Conservation (phyloP, 83 land plant genomes). For the Diphasiastrum complanatum region DNA sequence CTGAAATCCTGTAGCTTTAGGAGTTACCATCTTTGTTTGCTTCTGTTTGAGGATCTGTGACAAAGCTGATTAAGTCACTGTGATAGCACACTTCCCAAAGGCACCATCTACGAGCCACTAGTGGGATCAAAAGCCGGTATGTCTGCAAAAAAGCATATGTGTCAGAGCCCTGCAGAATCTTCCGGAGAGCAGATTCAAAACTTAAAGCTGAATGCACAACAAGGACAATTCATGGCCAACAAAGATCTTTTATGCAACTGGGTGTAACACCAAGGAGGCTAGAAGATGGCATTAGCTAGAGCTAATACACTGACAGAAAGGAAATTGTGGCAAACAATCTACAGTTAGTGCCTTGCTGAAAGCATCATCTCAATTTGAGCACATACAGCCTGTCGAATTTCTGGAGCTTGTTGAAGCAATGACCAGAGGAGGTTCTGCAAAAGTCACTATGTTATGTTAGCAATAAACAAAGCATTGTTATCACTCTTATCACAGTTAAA, state of each 20-base stretch:
- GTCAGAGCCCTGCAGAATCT: no score
- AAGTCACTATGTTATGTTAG: no score
- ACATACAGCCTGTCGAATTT: constrained; percentile 20
- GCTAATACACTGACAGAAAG: no score
- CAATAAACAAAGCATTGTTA: no score
- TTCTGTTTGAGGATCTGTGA: constrained; percentile 22
- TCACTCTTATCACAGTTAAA: no score
- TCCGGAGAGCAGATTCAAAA: no score
- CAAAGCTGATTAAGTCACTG: constrained; percentile 11
- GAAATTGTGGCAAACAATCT: neutral
- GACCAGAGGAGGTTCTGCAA: constrained; percentile 2
- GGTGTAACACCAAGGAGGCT: no score
- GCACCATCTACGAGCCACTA: constrained; percentile 19
- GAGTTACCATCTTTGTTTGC: constrained; percentile 15
- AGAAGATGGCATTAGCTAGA: no score
- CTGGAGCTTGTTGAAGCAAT: constrained; percentile 26
- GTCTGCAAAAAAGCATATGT: neutral
- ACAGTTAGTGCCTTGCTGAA: neutral
- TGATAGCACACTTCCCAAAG: constrained; percentile 10
- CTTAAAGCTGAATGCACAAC: no score
- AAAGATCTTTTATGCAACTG: no score
- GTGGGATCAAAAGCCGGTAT: constrained; percentile 12
- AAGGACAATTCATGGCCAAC: no score
- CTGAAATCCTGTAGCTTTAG: no score
- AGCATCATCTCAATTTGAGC: neutral